Conservation (phyloP, 1,284 basidiomycete species). For the Mycosarcoma maydis region DNA sequence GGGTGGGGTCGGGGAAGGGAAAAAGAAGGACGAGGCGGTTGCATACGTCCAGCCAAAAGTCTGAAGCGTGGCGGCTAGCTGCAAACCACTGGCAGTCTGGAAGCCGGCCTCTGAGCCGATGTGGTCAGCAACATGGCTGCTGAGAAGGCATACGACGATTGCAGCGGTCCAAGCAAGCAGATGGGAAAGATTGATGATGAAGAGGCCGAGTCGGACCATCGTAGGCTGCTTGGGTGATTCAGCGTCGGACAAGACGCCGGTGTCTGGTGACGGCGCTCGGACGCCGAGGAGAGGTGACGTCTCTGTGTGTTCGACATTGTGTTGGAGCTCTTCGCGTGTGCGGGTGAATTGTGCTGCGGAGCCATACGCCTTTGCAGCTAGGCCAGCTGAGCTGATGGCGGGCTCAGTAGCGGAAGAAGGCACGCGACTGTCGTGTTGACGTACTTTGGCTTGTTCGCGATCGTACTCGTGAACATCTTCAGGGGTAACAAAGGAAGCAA, state of each 20-base stretch:
- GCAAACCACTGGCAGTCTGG: slow-evolving; percentile 1
- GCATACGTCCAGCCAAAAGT: slow-evolving; percentile 21
- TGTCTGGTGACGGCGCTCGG: neutral
- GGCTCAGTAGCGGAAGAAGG: neutral
- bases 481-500: slow-evolving; percentile 18
- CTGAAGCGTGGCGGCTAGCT: slow-evolving; percentile 13
- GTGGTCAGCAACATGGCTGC: neutral
- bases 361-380: slow-evolving; percentile 4
- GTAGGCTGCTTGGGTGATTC: slow-evolving; percentile 10
- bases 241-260: neutral
- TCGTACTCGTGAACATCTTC: slow-evolving; percentile 34
- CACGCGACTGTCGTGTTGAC: slow-evolving; percentile 4
- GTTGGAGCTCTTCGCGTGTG: neutral
- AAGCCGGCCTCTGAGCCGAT: slow-evolving; percentile 20
- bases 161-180: slow-evolving; percentile 15
- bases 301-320: slow-evolving; percentile 5
- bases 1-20: slow-evolving; percentile 25
- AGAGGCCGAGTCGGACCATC: slow-evolving; percentile 10
- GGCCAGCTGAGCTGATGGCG: neutral
- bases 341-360: neutral
- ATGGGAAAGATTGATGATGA: slow-evolving; percentile 15
- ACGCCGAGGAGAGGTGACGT: slow-evolving; percentile 17
- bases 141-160: slow-evolving; percentile 2
- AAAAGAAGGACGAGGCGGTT: slow-evolving; percentile 1
- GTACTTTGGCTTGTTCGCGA: slow-evolving; percentile 8